phyloP scores from a whole-genome alignment of 2,329 filamentous ascomycete genomes.

The Ceratocystis cubensis region DNA sequence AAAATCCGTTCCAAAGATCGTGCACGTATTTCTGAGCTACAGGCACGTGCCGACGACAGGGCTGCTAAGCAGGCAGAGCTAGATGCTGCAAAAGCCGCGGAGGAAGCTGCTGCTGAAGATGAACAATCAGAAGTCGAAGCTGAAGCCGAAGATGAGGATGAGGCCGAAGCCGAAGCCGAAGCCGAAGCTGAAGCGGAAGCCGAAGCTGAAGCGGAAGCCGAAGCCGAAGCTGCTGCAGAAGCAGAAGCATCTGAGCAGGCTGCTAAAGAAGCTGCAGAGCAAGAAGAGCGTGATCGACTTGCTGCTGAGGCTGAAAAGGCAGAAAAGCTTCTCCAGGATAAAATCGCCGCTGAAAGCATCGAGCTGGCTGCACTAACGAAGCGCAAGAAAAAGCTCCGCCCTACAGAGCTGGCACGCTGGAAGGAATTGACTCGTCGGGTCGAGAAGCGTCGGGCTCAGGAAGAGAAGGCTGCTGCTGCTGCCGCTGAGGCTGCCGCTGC shows the following conservation, averaged over 20 bases:
- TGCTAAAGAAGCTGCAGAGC: constrained; percentile 22
- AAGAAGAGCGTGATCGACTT: constrained; percentile 22
- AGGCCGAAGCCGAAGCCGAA: too few relatives aligned
- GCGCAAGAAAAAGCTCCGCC: constrained; percentile 40
- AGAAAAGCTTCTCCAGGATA: constrained; percentile 4
- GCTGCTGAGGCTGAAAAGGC: neutral
- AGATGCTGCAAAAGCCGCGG: constrained; percentile 19
- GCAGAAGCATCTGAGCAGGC: constrained; percentile 25
- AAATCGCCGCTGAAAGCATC: constrained; percentile 25
- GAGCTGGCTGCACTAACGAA: constrained; percentile 33
- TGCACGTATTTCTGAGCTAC: constrained; percentile 12
- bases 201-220: constrained; percentile 19
- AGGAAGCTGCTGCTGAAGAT: constrained; percentile 23
- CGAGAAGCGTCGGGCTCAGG: constrained; percentile 26
- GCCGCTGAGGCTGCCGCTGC: constrained; percentile 26
- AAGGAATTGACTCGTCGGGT: constrained; percentile 30
- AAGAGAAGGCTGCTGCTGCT: constrained; percentile 18
- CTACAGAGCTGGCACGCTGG: constrained; percentile 36
- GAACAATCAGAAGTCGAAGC: constrained; percentile 21
- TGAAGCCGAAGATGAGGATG: constrained; percentile 8
- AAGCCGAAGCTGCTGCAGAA: constrained; percentile 23
- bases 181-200: neutral
- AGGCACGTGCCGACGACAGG: constrained; percentile 10
- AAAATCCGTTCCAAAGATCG: constrained; percentile 12
- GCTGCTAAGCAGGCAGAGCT: constrained; percentile 24